Evolutionary conservation across 2,329 filamentous ascomycete species (phyloP), one percentile per base, ranked within the genome.

Genomic region (Phaeosphaeria sp.): DNA sequence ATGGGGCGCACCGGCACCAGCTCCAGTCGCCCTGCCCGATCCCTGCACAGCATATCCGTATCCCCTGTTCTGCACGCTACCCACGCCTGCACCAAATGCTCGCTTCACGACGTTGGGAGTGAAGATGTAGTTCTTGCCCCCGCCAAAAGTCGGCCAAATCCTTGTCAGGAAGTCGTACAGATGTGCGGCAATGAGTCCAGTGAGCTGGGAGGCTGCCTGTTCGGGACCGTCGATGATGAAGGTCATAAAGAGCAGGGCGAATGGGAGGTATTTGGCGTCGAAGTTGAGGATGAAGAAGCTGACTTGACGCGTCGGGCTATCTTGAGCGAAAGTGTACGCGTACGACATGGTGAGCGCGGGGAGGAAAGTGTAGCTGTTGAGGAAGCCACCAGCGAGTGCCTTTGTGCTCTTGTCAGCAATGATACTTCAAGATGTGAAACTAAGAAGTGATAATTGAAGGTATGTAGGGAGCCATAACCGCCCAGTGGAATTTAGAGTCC

Each of bases 101-200:
- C 84, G 84, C 57, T 86, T 87, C 56, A 98, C 78, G 65, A 93
- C 88, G 6, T 77, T 75, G 2, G 95, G 95, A 0, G 93, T 95
- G 15, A 84, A 82, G 36, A 97, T 82, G 49, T 89, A 83, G 72
- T 93, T 96, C 51, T 82, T 83, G 0, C 95, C 95, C 55, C 91
- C 91, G 30, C 93, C 94, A 73, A 95, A 95, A 54, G 91, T 87
- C 5, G 95, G 95, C 83, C 93, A 98, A 43, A 97, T 84, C 49
- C 91, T 86, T 2, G 91, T 92, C 49, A 97, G 77, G 73, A 98
- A 99, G 74, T 98, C 91, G 78, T 92, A 96, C 20, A 95, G 72
- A 75, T 99, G 95, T 4, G 93, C 93, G 13, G 93, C 91, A 44
- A 96, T 64, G 11, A 99, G 83, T n/a, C 95, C 95, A 33, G 87